These are phyloP conservation scores for Phaseolus lunatus DNA, from an alignment of 306 rosid species.

Conservation along the genomic window DNA sequence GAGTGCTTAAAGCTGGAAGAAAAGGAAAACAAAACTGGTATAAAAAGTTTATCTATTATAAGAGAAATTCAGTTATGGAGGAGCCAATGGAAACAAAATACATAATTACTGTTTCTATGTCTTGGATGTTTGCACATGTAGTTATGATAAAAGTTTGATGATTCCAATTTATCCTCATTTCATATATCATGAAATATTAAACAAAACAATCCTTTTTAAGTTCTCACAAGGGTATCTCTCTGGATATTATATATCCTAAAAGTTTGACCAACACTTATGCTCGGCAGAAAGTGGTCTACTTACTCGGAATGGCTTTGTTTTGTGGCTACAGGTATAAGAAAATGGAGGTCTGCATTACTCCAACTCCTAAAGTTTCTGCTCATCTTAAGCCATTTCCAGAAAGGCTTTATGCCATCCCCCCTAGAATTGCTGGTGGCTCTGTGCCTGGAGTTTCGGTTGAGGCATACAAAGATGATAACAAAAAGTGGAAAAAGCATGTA, in stretches of 20 bases:
- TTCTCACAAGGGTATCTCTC: background rate
- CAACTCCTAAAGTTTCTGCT: conserved; percentile 60
- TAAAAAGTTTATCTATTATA: background rate
- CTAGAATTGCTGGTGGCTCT: conserved; percentile 82
- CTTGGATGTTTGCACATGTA: conserved; percentile 7
- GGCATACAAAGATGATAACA: conserved; percentile 69
- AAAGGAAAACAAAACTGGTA: background rate
- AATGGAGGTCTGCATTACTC: conserved; percentile 88
- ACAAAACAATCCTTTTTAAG: background rate
- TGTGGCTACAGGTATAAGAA: conserved; percentile 75
- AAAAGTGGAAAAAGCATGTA: conserved; percentile 86
- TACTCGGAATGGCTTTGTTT: conserved; percentile 40
- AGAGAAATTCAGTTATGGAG: background rate
- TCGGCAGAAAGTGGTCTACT: conserved; percentile 14
- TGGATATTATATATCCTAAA: conserved; percentile 26
- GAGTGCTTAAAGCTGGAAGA: conserved; percentile 7
- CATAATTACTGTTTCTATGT: background rate
- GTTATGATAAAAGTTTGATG: conserved; percentile 11
- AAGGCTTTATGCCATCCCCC: conserved; percentile 81
- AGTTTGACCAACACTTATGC: conserved; percentile 15
- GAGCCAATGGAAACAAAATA: background rate
- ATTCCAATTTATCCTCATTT: conserved; percentile 16
- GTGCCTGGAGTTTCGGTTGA: conserved; percentile 77
- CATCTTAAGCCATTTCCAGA: conserved; percentile 76
- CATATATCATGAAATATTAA: conserved; percentile 14